phyloP scores from a whole-genome alignment of 2,329 filamentous ascomycete species.

The Aspergillus proliferans region DNA sequence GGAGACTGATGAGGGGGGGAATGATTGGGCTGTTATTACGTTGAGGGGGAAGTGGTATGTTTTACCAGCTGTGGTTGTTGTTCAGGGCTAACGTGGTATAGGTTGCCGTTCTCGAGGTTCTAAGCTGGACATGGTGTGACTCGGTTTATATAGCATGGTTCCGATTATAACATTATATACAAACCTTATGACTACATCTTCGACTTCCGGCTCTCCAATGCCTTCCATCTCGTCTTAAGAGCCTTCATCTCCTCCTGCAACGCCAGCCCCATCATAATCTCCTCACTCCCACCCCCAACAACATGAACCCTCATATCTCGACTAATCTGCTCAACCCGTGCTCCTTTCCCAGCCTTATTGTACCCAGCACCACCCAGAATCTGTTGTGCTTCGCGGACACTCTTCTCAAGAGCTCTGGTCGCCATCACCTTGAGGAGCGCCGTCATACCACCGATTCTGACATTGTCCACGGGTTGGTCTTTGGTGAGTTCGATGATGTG shows the following conservation, averaged over 20 bases:
- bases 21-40: slow-evolving; percentile 78
- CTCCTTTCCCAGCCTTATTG: slow-evolving; percentile 45
- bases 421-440: slow-evolving; percentile 49
- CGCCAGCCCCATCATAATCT: slow-evolving; percentile 34
- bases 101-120: slow-evolving; percentile 44
- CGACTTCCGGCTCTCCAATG: slow-evolving; percentile 20
- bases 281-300: slow-evolving; percentile 36
- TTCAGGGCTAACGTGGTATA: slow-evolving; percentile 15
- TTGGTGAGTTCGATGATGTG: slow-evolving; percentile 46
- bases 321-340: slow-evolving; percentile 48
- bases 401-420: slow-evolving; percentile 49
- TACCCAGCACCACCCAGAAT: slow-evolving; percentile 50
- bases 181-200: slow-evolving; percentile 12
- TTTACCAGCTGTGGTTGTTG: not conserved
- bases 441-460: slow-evolving; percentile 47
- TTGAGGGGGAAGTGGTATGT: slow-evolving; percentile 75
- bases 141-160: not conserved
- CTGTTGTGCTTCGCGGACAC: slow-evolving; percentile 51
- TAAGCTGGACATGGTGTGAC: slow-evolving; percentile 15
- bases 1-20: slow-evolving; percentile 78
- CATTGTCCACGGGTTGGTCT: slow-evolving; percentile 30
- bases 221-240: slow-evolving; percentile 19
- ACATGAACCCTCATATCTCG: slow-evolving; percentile 46
- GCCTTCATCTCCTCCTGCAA: slow-evolving; percentile 27
- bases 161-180: not conserved